Base-by-base conservation (phyloP, 495 filamentous ascomycete species). In the Alectoria sarmentosa region DNA sequence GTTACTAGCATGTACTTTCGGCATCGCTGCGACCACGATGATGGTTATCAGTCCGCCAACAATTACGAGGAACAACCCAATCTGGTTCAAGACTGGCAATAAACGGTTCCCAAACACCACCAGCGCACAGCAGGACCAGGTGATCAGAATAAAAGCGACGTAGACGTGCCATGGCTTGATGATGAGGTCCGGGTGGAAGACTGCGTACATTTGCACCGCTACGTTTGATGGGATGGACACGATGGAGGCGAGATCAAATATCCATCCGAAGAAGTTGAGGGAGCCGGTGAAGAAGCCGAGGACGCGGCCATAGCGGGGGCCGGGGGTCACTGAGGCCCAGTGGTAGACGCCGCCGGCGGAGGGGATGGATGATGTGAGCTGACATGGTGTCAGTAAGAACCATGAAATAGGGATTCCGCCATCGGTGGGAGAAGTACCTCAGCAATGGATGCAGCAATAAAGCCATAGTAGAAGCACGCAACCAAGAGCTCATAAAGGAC, bases 311-410 rank as follows among this genome's bases (percentile, higher is more conserved):
- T 79, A 84, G 34, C 74, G 79, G 2, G 80, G 82, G 2, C 89
- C 88, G 6, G 80, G 80, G 1, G 88, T 83, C 4, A 91, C 80
- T 0, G 86, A 86, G 0, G 88, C 88, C 88, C 88, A 91, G 73
- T 92, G 89, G 72, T 91, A 91, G 10, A 91, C 90, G 46, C 90
- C 89, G n/a, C 86, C 88, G 11, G 86, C 83, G 0, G 88, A 90
- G 1, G 90, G 90, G 67, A 94, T 88, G 1, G 88, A 81, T 2
- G 89, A 92, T 15, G 90, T 87, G 55, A 93, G 78, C 76, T 91
- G 19, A 6, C 19, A 19, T 2, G 0, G 0, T 15, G 17, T 65
- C 41, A 58, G 42, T 1, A 36, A n/a, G 30, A 21, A 21, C 2
- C 8, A 54, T n/a, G 7, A n/a, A 2, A 1, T 32, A 13, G 3